Conservation (phyloP, 2,329 filamentous ascomycete genomes). For the Calonectria pauciramosa region DNA sequence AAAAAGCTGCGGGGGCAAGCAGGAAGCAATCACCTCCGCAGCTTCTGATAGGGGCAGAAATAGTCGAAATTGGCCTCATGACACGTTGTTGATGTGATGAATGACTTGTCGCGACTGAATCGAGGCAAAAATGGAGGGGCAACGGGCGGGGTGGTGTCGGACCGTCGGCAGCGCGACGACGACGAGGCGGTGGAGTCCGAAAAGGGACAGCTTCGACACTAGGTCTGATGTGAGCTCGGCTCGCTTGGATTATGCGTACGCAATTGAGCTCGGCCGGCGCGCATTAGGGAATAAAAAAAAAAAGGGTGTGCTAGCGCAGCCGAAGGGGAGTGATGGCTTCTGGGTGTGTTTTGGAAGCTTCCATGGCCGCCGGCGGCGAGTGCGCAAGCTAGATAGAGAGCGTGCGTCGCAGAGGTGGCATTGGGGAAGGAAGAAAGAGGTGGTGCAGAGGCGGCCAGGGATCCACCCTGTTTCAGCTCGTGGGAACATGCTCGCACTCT, state of each 20-base stretch:
- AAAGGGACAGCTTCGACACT: neutral
- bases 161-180: slow-evolving; percentile 10
- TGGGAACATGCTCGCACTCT: neutral
- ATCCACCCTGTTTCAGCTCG: neutral
- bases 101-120: slow-evolving; percentile 5
- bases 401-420: neutral
- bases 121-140: neutral
- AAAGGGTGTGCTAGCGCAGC: neutral
- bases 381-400: neutral
- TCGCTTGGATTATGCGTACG: neutral
- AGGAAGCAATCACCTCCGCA: neutral
- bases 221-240: slow-evolving; percentile 9
- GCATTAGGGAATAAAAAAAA: neutral
- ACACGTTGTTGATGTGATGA: neutral
- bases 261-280: neutral
- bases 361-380: neutral
- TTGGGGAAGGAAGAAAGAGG: neutral
- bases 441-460: neutral
- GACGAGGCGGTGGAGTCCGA: neutral
- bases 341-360: slow-evolving; percentile 16
- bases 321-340: neutral
- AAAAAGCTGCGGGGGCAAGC: neutral
- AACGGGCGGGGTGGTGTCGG: slow-evolving; percentile 7
- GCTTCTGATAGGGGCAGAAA: neutral
- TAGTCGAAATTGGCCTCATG: neutral